These are phyloP conservation scores for Vitis amurensis DNA, from an alignment of 164 flowering plant species.

Conservation along the genomic window DNA sequence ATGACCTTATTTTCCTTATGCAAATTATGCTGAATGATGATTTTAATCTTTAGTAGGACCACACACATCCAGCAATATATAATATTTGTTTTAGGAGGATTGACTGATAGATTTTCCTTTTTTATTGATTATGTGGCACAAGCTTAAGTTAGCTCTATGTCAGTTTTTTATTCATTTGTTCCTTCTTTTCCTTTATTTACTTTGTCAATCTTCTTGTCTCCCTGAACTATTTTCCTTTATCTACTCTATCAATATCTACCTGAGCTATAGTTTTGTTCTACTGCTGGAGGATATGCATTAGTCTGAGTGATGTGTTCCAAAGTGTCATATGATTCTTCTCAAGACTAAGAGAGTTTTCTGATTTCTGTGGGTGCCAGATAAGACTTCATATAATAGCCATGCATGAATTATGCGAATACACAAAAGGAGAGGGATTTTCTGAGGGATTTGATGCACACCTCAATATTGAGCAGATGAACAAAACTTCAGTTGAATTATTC, in stretches of 20 bases:
- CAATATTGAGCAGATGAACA: conserved; percentile 99
- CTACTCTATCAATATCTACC: too few relatives aligned
- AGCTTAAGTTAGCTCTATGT: background rate
- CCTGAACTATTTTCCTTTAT: too few relatives aligned
- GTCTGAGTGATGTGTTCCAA: background rate
- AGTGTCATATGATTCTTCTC: background rate
- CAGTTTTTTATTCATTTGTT: background rate
- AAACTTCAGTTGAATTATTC: conserved; percentile 93
- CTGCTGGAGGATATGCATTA: too few relatives aligned
- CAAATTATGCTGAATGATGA: too few relatives aligned
- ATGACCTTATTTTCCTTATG: too few relatives aligned
- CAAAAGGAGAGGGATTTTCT: conserved; percentile 93
- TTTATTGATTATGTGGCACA: background rate
- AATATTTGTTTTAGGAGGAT: background rate
- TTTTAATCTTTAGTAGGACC: too few relatives aligned
- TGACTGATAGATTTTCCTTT: background rate
- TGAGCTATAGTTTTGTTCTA: too few relatives aligned
- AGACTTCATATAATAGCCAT: conserved; percentile 92
- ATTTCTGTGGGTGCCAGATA: conserved; percentile 54
- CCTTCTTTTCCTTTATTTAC: too few relatives aligned
- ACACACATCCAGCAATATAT: background rate
- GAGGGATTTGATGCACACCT: conserved; percentile 99
- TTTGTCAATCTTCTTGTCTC: too few relatives aligned
- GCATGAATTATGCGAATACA: conserved; percentile 95
- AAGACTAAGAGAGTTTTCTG: conserved; percentile 7